Evolutionary conservation across 2,329 filamentous ascomycete species (phyloP).

Genomic region (Epichloe gansuensis): DNA sequence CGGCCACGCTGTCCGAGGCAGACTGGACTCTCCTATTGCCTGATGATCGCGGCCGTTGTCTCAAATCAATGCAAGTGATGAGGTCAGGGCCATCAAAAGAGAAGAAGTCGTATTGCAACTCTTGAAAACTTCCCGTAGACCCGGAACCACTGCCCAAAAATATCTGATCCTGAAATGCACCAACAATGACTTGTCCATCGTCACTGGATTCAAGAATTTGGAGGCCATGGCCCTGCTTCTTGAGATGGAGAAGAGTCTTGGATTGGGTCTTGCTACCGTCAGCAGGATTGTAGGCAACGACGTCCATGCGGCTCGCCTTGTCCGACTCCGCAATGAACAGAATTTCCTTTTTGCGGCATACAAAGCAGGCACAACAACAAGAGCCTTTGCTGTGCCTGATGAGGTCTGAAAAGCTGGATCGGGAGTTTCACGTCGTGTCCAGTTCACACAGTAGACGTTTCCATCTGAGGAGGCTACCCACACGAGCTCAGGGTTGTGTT

Average conservation of each 20-base stretch:
- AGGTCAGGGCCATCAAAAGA: conserved; percentile 49
- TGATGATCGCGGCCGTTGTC: conserved; percentile 21
- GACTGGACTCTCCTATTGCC: conserved; percentile 15
- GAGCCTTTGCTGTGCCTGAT: conserved; percentile 32
- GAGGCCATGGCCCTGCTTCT: conserved; percentile 23
- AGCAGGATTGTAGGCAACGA: conserved; percentile 34
- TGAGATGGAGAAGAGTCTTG: conserved; percentile 25
- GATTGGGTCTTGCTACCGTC: conserved; percentile 15
- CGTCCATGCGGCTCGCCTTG: conserved; percentile 20
- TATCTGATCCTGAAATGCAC: conserved; percentile 25
- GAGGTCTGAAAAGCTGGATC: conserved; percentile 29
- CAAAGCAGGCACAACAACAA: conserved; percentile 29
- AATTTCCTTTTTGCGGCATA: conserved; percentile 28
- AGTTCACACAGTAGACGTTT: conserved; percentile 44
- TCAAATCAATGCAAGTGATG: conserved; percentile 56
- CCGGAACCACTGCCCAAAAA: conserved; percentile 21
- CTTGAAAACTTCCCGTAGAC: conserved; percentile 12
- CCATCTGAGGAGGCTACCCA: conserved; percentile 52
- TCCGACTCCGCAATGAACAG: conserved; percentile 35
- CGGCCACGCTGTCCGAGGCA: conserved; percentile 35
- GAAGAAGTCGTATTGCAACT: conserved; percentile 40
- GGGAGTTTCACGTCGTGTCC: conserved; percentile 36
- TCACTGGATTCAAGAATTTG: conserved; percentile 35
- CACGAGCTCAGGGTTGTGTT: conserved; percentile 30
- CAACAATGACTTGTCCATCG: conserved; percentile 44